Conservation (phyloP, 345 rosid genomes). For the Eutrema japonicum region DNA sequence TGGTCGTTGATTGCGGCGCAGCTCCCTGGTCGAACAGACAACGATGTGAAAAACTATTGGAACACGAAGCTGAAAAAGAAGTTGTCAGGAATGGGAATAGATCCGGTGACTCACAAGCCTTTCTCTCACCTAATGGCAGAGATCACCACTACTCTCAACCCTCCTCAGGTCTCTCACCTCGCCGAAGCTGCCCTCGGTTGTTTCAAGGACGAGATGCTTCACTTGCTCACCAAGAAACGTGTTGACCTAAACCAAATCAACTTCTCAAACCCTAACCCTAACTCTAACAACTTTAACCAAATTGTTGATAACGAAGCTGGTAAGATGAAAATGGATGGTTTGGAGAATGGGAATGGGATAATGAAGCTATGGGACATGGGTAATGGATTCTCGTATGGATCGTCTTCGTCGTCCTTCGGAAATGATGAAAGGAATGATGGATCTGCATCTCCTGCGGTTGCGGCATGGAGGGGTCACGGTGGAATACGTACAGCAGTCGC, state of each 20-base stretch:
- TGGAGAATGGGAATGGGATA: conserved; percentile 36
- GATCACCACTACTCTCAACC: conserved; percentile 88
- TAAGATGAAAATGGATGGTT: conserved; percentile 59
- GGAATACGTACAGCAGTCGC: conserved; percentile 39
- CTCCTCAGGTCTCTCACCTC: conserved; percentile 90
- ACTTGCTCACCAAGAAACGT: conserved; percentile 90
- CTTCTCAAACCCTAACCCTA: conserved; percentile 40
- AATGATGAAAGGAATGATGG: conserved; percentile 46
- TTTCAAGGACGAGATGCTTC: conserved; percentile 98
- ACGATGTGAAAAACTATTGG: conserved; percentile 94
- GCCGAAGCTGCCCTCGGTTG: conserved; percentile 98
- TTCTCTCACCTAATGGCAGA: conserved; percentile 99
- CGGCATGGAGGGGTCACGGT: conserved; percentile 45
- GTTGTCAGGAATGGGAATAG: conserved; percentile 93
- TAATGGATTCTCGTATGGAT: conserved; percentile 45
- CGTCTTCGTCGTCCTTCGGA: conserved; percentile 44
- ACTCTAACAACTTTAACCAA: conserved; percentile 46
- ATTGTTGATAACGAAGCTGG: conserved; percentile 58
- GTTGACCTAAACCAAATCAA: conserved; percentile 70
- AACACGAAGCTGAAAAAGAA: conserved; percentile 95
- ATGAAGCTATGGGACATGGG: conserved; percentile 48
- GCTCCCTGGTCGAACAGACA: conserved; percentile 87
- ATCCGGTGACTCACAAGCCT: conserved; percentile 97
- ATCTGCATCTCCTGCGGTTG: conserved; percentile 38
- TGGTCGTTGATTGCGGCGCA: conserved; percentile 97